phyloP scores from a whole-genome alignment of 768 basidiomycete species.

The Russula dissimulans region DNA sequence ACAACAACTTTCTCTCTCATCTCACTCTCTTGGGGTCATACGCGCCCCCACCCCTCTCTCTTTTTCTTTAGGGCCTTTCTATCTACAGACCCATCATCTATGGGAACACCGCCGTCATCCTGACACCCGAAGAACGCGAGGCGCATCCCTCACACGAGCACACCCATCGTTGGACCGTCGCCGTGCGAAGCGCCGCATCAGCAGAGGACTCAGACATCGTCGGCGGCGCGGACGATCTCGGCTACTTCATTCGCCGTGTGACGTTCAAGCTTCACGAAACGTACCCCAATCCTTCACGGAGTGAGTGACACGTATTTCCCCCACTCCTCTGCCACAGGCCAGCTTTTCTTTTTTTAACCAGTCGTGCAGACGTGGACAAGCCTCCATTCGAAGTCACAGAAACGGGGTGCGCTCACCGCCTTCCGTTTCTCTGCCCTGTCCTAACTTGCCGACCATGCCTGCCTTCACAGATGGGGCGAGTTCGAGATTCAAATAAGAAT shows the following conservation, averaged over 20 bases:
- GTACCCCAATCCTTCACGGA: constrained; percentile 81
- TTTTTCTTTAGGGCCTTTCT: constrained; percentile 56
- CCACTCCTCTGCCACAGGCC: background rate
- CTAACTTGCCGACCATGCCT: background rate
- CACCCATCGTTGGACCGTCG: constrained; percentile 96
- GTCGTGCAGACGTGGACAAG: constrained; percentile 68
- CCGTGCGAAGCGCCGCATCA: constrained; percentile 81
- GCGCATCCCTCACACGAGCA: constrained; percentile 53
- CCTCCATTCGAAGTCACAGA: constrained; percentile 93
- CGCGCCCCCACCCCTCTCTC: background rate
- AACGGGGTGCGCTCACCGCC: constrained; percentile 58
- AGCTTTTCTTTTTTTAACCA: background rate
- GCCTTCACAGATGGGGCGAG: constrained; percentile 77
- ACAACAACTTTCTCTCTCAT: background rate
- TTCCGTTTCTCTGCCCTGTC: background rate
- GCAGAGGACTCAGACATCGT: constrained; percentile 63
- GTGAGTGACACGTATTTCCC: constrained; percentile 39
- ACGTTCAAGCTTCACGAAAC: constrained; percentile 98
- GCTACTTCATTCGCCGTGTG: constrained; percentile 90
- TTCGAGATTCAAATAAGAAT: constrained; percentile 93
- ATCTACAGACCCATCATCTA: constrained; percentile 91
- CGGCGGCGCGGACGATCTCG: constrained; percentile 83
- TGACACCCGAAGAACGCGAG: constrained; percentile 66
- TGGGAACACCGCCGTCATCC: constrained; percentile 81
- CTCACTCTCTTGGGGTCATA: background rate